These are phyloP conservation scores for Penicillium sumatraense DNA, from an alignment of 2,329 filamentous ascomycete genomes.

Conservation along the genomic window DNA sequence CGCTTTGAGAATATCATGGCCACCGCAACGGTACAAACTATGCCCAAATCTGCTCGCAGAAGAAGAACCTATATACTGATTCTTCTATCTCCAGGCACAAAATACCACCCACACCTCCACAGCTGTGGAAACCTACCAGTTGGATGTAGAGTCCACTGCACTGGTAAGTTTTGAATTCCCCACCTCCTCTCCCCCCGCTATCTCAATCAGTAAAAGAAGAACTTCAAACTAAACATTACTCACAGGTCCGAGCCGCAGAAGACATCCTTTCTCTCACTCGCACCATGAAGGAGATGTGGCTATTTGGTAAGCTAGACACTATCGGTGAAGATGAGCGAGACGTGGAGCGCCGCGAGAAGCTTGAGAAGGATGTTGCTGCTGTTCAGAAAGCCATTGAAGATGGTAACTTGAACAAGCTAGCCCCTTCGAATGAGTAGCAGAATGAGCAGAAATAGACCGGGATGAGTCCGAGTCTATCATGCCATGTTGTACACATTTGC, in stretches of 20 bases:
- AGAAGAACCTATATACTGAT: conserved; percentile 4
- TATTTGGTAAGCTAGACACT: conserved; percentile 67
- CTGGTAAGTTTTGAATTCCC: conserved; percentile 55
- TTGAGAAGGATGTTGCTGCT: conserved; percentile 53
- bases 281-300: conserved; percentile 68
- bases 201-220: not conserved
- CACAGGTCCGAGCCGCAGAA: conserved; percentile 64
- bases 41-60: not conserved
- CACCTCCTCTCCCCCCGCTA: not conserved
- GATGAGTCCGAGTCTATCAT: no score
- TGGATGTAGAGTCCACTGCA: conserved; percentile 63
- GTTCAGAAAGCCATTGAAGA: conserved; percentile 52
- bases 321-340: conserved; percentile 51
- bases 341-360: conserved; percentile 45
- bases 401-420: conserved; percentile 30
- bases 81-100: conserved; percentile 44
- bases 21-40: conserved; percentile 53
- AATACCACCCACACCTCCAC: conserved; percentile 59
- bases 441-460: not conserved
- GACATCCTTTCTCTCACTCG: conserved; percentile 65
- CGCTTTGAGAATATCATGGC: conserved; percentile 62
- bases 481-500: no score
- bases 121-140: conserved; percentile 61
- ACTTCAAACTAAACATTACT: not conserved
- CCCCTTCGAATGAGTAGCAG: not conserved